Percentiles rank a stretch among this genome's conserved stretches.
phyloP scores from a whole-genome alignment of 2,329 filamentous ascomycete genomes.

The Penicillium verrucosum region DNA sequence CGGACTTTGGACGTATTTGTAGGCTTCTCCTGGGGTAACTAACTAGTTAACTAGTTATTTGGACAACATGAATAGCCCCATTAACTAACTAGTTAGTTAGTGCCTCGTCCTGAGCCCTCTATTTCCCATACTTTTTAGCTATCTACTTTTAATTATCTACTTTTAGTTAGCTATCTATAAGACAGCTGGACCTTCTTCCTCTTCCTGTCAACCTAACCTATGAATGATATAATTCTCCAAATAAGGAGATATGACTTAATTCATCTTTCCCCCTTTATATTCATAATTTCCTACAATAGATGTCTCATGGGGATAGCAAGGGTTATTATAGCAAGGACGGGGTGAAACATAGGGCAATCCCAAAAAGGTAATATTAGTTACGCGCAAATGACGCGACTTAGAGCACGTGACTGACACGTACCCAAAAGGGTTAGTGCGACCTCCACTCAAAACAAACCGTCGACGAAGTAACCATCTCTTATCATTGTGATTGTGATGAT shows the following conservation, averaged over 20 bases:
- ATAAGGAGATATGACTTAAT: background rate
- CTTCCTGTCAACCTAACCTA: background rate
- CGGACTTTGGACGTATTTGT: too few relatives aligned
- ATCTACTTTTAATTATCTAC: too few relatives aligned
- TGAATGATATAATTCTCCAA: background rate
- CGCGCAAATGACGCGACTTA: conserved; percentile 11
- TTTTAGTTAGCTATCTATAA: background rate
- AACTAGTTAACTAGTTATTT: too few relatives aligned
- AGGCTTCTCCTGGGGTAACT: too few relatives aligned
- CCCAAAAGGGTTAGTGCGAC: conserved; percentile 17
- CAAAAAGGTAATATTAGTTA: conserved; percentile 19
- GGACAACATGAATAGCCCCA: too few relatives aligned
- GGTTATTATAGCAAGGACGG: background rate
- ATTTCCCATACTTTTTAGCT: background rate
- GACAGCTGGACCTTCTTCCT: background rate
- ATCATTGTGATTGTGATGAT: conserved; percentile 9
- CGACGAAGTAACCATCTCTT: conserved; percentile 23
- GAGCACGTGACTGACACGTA: conserved; percentile 14
- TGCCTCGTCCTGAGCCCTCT: background rate
- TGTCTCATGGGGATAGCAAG: background rate
- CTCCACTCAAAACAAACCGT: conserved; percentile 18
- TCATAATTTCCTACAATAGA: background rate
- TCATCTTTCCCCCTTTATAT: background rate
- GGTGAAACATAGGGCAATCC: conserved; percentile 4
- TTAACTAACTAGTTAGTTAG: too few relatives aligned